Base-by-base conservation (phyloP, 768 basidiomycete genomes). In the Pholiota conissans region DNA sequence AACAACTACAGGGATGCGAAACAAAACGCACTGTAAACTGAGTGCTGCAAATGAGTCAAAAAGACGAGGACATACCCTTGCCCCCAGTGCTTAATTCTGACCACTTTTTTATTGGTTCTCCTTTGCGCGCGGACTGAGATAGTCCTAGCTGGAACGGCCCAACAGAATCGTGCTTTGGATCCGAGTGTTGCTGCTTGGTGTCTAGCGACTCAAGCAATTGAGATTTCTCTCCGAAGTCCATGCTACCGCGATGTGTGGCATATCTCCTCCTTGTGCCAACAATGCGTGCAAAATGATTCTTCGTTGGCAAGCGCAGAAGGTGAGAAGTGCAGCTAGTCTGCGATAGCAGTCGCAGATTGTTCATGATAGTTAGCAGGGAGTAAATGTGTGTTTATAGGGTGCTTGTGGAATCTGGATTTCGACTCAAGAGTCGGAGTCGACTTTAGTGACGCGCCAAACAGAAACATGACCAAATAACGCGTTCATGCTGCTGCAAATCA, bases 131-230 rank as follows among this genome's bases (percentile, higher is more conserved):
- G 3, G 86, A 73, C 5, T 80, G 85, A 8, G 84, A 79, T 52
- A 90, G 74, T 1, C 90, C 90, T 1, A 93, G 77, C 58, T 85
- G 85, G 63, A 93, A 93, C 22, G 92, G 91, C 2, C 92, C 92
- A 49, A 87, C 85, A 27, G 80, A 77, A 59, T 89, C 89, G 57
- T 83, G 79, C 61, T 77, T 76, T 49, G 73, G 69, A 22, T 72
- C 66, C 24, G 71, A 56, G 32, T 75, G 72, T 55, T 79, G 83
- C 66, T 76, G 84, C 56, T 79, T 82, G 65, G 76, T 82, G 69
- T 89, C 84, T 52, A 90, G 78, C 9, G 87, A 78, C 60, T 85
- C 83, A 50, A 93, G 81, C 13, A 84, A 67, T 29, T 83, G 77
- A 24, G 85, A 79, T 40, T 77, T 68, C 37, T 66, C 63, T 55